Evolutionary conservation across 140 eudicot species (phyloP), one percentile per base, ranked within the genome.

Genomic region (Bidens hawaiensis): DNA sequence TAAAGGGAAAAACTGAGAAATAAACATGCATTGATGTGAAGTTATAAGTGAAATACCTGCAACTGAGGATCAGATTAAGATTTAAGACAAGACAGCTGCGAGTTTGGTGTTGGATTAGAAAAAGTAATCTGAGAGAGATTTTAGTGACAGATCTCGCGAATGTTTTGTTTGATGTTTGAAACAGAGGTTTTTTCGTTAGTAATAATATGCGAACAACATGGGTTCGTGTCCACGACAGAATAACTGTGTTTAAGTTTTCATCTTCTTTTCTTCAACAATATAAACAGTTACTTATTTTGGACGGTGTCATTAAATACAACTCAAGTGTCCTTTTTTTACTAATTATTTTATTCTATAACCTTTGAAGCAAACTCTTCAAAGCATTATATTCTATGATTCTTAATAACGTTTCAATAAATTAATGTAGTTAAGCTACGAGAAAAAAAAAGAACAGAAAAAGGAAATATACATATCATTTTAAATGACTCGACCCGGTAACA

Each of bases 131-230:
- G 51, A 34, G 21, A 52, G 73, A 56, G 67, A 50, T 25, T 1
- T 26, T 21, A 18, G 65, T 42, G 67, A 59, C 7, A 41, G 57
- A 51, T 58, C 30, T 45, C n/a, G 45, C 12, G 56, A 50, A 26
- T 46, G 68, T 43, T n/a, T 36, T 57, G 66, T 45, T 57, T 28
- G 38, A 68, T 57, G 66, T 45, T 57, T 28, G 34, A 68, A 12
- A 42, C 58, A 57, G 73, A 54, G 27, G 16, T 49, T 4, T 49
- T 49, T 49, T 49, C 28, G 16, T 17, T 23, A n/a, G n/a, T n/a
- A n/a, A n/a, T n/a, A n/a, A n/a, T 3, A 67, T 33, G 55, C n/a
- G n/a, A n/a, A n/a, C n/a, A 65, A 67, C 65, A 67, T 64, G 42
- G 48, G 43, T 50, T 51, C 58, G 21, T 24, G 6, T 23, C 34